Base-by-base conservation (phyloP, 768 basidiomycete genomes). In the Tephrocybe sp. region DNA sequence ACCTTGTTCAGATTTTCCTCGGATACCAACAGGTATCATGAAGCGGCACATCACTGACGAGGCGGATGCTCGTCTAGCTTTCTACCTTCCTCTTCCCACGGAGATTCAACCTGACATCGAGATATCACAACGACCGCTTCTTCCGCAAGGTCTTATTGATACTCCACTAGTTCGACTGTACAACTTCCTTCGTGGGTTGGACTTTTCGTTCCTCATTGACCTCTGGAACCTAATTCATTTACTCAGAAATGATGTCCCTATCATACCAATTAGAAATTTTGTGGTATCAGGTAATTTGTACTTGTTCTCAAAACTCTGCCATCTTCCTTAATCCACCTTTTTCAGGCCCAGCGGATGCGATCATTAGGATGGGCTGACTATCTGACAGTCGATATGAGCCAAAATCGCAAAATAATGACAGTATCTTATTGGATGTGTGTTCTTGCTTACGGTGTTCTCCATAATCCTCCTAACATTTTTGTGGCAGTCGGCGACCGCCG, bases 181-280 rank as follows among this genome's bases (percentile, higher is more conserved):
- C 69, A 96, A 95, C 59, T 90, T 96, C 58, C 74, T 98, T 30
- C 93, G 94, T 96, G 66, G 62, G 92, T 32, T 18, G 26, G 3
- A 54, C 26, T 36, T 26, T 34, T 39, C 14, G 9, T 7, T 36
- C 23, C 14, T 18, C 38, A 26, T 26, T 36, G 15, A 18, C 38
- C 18, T 50, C 28, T 5, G 11, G 28, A 11, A n/a, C n/a, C n/a
- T n/a, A 23, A 50, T 24, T 30, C 17, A 34, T 53, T 51, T 43
- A 45, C 25, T 8, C 55, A 95, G 93, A 94, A 65, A 88, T 91
- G 76, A 90, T 94, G 82, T 90, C 92, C 1, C 68, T 97, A 52
- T 87, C 90, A 2, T 97, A 97, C 68, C 94, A 96, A 61, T 77
- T 98, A 14, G 95, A 94, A 67, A 88, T 93, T 55, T 67, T 98